Evolutionary conservation across 305 asterid species (phyloP), one percentile per base, ranked within the genome.

Genomic region (Solanum aculeatissimum): DNA sequence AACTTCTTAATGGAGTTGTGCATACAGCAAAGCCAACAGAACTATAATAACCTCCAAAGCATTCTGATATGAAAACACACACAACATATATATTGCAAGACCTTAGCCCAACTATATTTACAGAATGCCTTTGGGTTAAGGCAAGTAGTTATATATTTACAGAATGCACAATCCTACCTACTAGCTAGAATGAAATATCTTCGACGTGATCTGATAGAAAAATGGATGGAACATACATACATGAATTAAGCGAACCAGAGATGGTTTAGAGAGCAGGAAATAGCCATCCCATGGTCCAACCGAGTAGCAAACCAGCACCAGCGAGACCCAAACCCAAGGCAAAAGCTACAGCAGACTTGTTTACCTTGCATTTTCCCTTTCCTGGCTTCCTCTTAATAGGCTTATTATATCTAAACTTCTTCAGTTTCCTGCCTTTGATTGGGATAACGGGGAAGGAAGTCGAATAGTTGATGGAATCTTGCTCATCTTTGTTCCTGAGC

Each of bases 261-360:
- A 19, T 35, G 69, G 32, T 69, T 85, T 83, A 91, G 21, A 85
- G 23, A 58, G 91, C 89, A 54, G 91, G 91, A 85, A 93, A 90
- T 82, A 93, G 86, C 93, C 95, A 93, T 9, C 92, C 94, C 55
- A 92, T 71, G 80, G 95, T 91, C 97, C 93, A 92, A 69, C 97
- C 97, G 9, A 92, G 91, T 2, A 93, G 86, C 78, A 93, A 90
- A 78, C 97, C 97, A 84, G 95, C 92, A 78, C 97, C 91, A 23
- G 92, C 97, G 84, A 93, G 95, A 71, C 93, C 84, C 85, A 92
- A 85, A 60, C 97, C 95, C 40, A 93, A 80, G 19, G 94, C 92
- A 86, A 91, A 89, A 80, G 92, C 93, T 75, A 91, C 11, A 13
- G 87, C 89, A 13, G 86, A 86, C 84, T 84, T 91, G 86, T 88